A percentile compares a stretch with the other conserved stretches of the same genome.
Conservation (phyloP, 768 basidiomycete species). For the Agaricus subrufescens region DNA sequence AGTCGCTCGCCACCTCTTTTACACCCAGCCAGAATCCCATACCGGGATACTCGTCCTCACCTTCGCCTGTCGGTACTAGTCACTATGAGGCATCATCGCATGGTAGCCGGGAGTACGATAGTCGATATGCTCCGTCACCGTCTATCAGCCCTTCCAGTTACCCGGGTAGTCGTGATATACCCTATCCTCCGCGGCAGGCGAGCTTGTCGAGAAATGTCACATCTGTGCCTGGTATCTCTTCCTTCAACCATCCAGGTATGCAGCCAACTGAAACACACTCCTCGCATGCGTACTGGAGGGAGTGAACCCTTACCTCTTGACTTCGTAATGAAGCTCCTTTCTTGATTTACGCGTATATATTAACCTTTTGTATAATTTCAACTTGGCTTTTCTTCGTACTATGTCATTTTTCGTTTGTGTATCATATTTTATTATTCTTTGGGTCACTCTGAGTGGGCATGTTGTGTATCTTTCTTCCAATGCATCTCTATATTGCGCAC, state of each 20-base stretch:
- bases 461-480: slow-evolving; percentile 1
- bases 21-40: slow-evolving; percentile 7
- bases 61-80: slow-evolving; percentile 3
- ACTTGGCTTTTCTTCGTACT: not conserved
- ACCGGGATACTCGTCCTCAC: slow-evolving; percentile 8
- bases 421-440: slow-evolving; percentile 8
- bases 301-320: slow-evolving; percentile 9
- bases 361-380: slow-evolving; percentile 9
- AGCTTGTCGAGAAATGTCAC: slow-evolving; percentile 12
- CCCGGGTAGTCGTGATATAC: slow-evolving; percentile 13
- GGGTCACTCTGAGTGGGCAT: slow-evolving; percentile 4
- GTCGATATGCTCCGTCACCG: slow-evolving; percentile 20
- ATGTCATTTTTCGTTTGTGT: not conserved
- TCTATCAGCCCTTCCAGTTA: slow-evolving; percentile 24
- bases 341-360: not conserved
- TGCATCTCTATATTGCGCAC: not conserved
- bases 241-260: slow-evolving; percentile 9
- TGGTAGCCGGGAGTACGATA: slow-evolving; percentile 16
- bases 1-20: slow-evolving; percentile 11
- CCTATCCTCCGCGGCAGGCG: slow-evolving; percentile 16
- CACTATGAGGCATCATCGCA: slow-evolving; percentile 7
- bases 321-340: not conserved
- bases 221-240: slow-evolving; percentile 7
- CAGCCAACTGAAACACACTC: slow-evolving; percentile 11
- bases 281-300: slow-evolving; percentile 20